Evolutionary conservation across 768 basidiomycete species (phyloP), one percentile per base, ranked within the genome.

Genomic region (Obba rivulosa): DNA sequence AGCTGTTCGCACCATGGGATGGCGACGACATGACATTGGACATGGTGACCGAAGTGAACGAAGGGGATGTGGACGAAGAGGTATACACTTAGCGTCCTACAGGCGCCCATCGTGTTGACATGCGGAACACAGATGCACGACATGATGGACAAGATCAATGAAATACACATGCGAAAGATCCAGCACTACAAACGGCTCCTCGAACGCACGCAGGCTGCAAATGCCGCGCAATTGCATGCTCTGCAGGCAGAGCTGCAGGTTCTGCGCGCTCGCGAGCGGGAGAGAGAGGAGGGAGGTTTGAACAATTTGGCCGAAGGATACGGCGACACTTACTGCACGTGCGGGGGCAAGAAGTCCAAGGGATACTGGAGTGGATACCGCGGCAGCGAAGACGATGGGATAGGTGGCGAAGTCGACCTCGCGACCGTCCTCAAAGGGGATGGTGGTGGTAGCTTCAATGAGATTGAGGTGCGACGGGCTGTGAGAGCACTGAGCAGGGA

Each of bases 161-260:
- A 61, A 16, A 57, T 76, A 18, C 78, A 80, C 53, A 64, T 68
- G 24, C 62, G 62, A 34, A 87, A 86, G 56, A 75, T 90, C 13
- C 74, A 81, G 14, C 79, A 83, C 49, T 85, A 87, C 66, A 91
- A 85, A 59, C 78, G 89, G 1, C 73, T 92, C 1, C 75, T 92
- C 11, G 89, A 92, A 55, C 83, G 84, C 35, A 77, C 87, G 0
- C 91, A 92, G 57, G 80, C 84, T 2, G 80, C 82, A 8, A 75
- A 85, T 1, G 87, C 89, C 0, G 83, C 88, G 1, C 91, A 92
- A 58, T 70, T 92, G 2, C 89, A 92, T 58, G 89, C 91, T 0
- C 69, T 93, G 1, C 89, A 92, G 65, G 89, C 88, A 2, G 87
- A 92, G 59, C 71, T 90, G 3, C 73, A 80, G 11, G 70, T 87